Evolutionary conservation across 2,329 filamentous ascomycete genomes (phyloP).

Genomic region (Talaromyces pinophilus): DNA sequence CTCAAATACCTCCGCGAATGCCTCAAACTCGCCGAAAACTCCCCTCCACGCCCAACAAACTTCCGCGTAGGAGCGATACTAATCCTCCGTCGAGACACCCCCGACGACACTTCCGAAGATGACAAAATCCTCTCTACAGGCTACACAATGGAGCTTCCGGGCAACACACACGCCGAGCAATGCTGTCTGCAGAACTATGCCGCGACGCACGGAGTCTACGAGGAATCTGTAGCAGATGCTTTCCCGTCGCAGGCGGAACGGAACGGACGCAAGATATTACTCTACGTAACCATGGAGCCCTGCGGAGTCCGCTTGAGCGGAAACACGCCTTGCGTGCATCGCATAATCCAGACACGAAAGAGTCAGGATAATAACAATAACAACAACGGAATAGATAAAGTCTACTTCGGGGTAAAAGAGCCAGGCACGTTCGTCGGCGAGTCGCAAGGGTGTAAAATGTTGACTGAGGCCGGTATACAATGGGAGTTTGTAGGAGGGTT

Average conservation of each 20-base stretch:
- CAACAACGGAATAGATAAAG: conserved; percentile 64
- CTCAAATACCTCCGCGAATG: conserved; percentile 66
- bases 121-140: conserved; percentile 71
- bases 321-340: conserved; percentile 65
- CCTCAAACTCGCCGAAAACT: conserved; percentile 72
- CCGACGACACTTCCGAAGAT: conserved; percentile 26
- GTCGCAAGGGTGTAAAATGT: conserved; percentile 70
- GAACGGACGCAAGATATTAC: conserved; percentile 48
- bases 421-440: conserved; percentile 85
- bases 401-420: conserved; percentile 86
- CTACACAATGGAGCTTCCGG: conserved; percentile 84
- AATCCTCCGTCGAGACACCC: conserved; percentile 48
- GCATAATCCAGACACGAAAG: conserved; percentile 62
- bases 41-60: conserved; percentile 84
- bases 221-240: conserved; percentile 46
- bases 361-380: conserved; percentile 51
- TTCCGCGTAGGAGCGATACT: conserved; percentile 95
- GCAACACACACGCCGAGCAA: conserved; percentile 97
- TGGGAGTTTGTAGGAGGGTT: conserved; percentile 73
- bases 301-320: conserved; percentile 50
- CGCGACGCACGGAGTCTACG: conserved; percentile 35
- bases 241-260: conserved; percentile 28
- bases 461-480: conserved; percentile 71
- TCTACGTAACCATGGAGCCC: conserved; percentile 87
- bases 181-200: conserved; percentile 75